Base-by-base conservation (phyloP, 495 filamentous ascomycete species). In the Talaromyces stipitatus region DNA sequence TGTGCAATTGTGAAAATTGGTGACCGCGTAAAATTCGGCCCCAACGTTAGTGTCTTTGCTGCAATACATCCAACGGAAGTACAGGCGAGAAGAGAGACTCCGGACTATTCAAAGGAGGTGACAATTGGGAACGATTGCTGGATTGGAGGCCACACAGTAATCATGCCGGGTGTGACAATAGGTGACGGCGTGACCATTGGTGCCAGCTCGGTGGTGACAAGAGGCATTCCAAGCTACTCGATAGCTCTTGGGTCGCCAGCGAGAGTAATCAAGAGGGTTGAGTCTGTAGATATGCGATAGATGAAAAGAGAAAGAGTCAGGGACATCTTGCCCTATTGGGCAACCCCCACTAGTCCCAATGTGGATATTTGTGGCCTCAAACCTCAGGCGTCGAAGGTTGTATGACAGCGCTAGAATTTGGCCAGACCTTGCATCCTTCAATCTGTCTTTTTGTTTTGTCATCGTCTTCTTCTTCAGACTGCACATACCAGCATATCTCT, bases 51-150 rank as follows among this genome's bases (percentile, higher is more conserved):
- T 6, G 72, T 81, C 43, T 67, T 72, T 46, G 70, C 70, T 6
- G 75, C 71, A 1, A 78, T 70, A 23, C 78, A 82, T 57, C 69
- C 76, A 33, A 72, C 71, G 4, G 67, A 70, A 16, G 66, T 76
- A 18, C 61, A 68, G 57, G 58, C 58, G 41, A 68, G 77, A 30
- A 53, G 67, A 20, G 67, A 66, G 22, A 50, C 60, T 32, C 54
- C 70, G 43, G 72, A 74, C 52, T 76, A 67, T 55, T 75, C 72
- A 7, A 54, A 56, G 26, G 60, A 61, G 11, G 56, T 73, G 11
- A 32, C 48, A 0, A 77, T 79, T 54, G 76, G 71, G 2, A 65
- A 76, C 57, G 75, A 81, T 55, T 76, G 69, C 56, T 79, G 72
- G 74, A 74, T 81, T 60, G 75, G 75, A 6, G 72, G 60, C 3